A percentile compares a stretch with the other conserved stretches of the same genome.
Conservation (phyloP, 768 basidiomycete genomes). For the Naganishia vaughanmartiniae region DNA sequence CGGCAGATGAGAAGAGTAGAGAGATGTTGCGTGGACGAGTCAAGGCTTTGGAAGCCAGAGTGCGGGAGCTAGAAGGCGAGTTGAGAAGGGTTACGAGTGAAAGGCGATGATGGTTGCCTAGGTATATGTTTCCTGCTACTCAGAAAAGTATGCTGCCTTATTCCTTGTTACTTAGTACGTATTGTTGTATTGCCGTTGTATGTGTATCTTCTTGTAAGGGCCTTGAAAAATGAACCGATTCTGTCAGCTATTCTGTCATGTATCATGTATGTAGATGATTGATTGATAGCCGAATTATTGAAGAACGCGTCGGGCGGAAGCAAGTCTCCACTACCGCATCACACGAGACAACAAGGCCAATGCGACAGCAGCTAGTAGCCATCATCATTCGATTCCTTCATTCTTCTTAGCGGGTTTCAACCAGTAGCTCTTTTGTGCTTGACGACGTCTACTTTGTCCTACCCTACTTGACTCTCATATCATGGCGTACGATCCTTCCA, state of each 20-base stretch:
- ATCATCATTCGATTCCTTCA: neutral
- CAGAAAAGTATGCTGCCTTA: too few relatives aligned
- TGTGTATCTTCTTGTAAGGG: neutral
- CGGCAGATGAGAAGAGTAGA: slow-evolving; percentile 18
- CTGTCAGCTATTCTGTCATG: too few relatives aligned
- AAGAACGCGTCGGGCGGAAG: neutral
- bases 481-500: slow-evolving; percentile 10
- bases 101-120: neutral
- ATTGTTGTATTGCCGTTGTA: slow-evolving; percentile 3
- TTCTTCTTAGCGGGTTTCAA: too few relatives aligned
- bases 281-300: neutral
- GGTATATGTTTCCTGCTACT: too few relatives aligned
- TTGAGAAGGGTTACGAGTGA: slow-evolving; percentile 11
- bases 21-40: slow-evolving; percentile 20
- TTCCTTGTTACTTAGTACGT: neutral
- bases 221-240: too few relatives aligned
- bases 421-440: too few relatives aligned
- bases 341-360: slow-evolving; percentile 2
- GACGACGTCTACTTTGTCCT: neutral
- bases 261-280: too few relatives aligned
- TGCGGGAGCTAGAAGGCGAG: slow-evolving; percentile 22
- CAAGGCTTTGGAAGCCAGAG: slow-evolving; percentile 21
- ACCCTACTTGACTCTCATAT: neutral
- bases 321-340: neutral
- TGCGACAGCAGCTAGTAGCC: neutral